A percentile compares a stretch with the other conserved stretches of the same genome.
Evolutionary conservation across 768 basidiomycete species (phyloP).

Genomic region (Pisolithus tinctorius): DNA sequence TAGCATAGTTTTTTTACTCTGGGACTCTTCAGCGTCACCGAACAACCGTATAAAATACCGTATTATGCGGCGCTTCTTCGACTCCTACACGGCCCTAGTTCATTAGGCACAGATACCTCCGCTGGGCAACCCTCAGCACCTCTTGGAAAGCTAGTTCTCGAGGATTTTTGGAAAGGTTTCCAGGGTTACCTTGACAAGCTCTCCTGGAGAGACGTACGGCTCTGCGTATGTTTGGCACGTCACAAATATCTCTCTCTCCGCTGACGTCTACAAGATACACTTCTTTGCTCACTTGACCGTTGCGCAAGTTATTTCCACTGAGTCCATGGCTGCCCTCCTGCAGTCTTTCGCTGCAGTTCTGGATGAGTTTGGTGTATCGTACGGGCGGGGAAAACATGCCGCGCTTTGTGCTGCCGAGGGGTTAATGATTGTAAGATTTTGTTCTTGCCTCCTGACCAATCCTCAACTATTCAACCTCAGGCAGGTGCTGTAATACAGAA

Average conservation of each 20-base stretch:
- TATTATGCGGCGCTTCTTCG: conserved; percentile 80
- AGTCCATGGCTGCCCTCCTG: conserved; percentile 75
- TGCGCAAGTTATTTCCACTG: conserved; percentile 63
- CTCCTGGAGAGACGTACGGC: conserved; percentile 84
- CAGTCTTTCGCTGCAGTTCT: conserved; percentile 81
- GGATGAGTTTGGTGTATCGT: conserved; percentile 84
- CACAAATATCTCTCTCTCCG: neutral
- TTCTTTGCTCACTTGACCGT: conserved; percentile 88
- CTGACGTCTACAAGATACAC: conserved; percentile 56
- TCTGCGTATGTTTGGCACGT: conserved; percentile 55
- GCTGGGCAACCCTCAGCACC: conserved; percentile 29
- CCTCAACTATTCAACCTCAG: conserved; percentile 28
- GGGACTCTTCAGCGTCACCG: conserved; percentile 54
- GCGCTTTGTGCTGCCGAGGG: conserved; percentile 79
- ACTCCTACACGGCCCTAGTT: conserved; percentile 46
- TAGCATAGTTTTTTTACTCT: conserved; percentile 4
- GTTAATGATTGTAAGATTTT: conserved; percentile 54
- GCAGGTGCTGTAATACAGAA: conserved; percentile 62
- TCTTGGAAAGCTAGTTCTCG: conserved; percentile 65
- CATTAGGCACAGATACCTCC: conserved; percentile 30
- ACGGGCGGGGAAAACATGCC: conserved; percentile 76
- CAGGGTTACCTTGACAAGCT: conserved; percentile 83
- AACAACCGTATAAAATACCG: conserved; percentile 92
- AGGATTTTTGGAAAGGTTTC: conserved; percentile 90
- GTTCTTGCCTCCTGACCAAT: neutral